Percentiles rank a stretch among this genome's conserved stretches.
These are phyloP conservation scores for Pseudozyma hubeiensis DNA, from an alignment of 1,284 basidiomycete species.

Conservation along the genomic window DNA sequence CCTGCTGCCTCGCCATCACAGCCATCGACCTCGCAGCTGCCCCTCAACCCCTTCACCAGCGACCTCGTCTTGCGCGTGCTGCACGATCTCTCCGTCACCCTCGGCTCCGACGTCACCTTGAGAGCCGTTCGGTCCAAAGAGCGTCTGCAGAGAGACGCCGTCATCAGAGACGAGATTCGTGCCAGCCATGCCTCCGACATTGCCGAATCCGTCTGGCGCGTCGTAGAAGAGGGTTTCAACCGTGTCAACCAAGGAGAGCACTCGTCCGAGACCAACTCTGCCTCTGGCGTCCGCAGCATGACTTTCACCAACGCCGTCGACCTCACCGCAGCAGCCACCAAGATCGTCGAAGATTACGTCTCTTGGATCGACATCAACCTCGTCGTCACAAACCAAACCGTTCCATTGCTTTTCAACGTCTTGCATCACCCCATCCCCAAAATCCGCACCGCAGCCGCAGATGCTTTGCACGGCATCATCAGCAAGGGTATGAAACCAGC, in stretches of 20 bases:
- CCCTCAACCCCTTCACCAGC: conserved; percentile 89
- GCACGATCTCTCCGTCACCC: conserved; percentile 65
- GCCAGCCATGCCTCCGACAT: conserved; percentile 79
- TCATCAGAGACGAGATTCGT: conserved; percentile 66
- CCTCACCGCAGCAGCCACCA: conserved; percentile 81
- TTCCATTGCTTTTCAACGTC: conserved; percentile 85
- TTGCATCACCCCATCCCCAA: conserved; percentile 79
- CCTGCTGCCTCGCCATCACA: conserved; percentile 70
- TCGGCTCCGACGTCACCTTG: conserved; percentile 66
- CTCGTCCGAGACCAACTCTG: conserved; percentile 11
- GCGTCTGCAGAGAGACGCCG: conserved; percentile 64
- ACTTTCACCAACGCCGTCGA: conserved; percentile 69
- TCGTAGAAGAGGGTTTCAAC: conserved; percentile 78
- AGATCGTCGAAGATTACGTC: conserved; percentile 92
- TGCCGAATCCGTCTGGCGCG: conserved; percentile 85
- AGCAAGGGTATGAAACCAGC: conserved; percentile 91
- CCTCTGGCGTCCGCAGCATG: conserved; percentile 73
- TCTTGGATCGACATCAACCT: conserved; percentile 98
- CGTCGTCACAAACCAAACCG: conserved; percentile 89
- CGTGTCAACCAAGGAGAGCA: conserved; percentile 48
- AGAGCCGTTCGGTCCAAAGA: conserved; percentile 63
- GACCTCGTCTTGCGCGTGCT: conserved; percentile 70
- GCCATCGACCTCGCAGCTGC: conserved; percentile 78
- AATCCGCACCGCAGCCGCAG: conserved; percentile 81
- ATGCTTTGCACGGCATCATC: conserved; percentile 83